Evolutionary conservation across 2,329 filamentous ascomycete species (phyloP).

Genomic region (Epichloe baconii): DNA sequence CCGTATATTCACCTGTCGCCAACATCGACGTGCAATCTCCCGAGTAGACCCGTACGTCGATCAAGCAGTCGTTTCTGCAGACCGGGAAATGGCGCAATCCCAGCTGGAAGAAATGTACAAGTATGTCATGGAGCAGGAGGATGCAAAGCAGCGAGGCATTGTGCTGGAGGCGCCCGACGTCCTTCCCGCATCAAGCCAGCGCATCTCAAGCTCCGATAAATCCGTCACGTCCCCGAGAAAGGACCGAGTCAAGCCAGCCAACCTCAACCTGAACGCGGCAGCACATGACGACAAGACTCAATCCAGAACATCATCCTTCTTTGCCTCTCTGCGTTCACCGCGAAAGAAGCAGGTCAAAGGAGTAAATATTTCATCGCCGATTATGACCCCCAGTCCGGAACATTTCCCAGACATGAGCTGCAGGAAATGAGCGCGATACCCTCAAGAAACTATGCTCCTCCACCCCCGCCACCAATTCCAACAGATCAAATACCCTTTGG

Average conservation of each 20-base stretch:
- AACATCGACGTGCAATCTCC: constrained; percentile 30
- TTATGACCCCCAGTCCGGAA: constrained; percentile 51
- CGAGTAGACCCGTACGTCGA: constrained; percentile 63
- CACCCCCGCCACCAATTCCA: constrained; percentile 43
- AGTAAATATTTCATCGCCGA: constrained; percentile 50
- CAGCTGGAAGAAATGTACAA: constrained; percentile 87
- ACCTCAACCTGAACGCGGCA: constrained; percentile 31
- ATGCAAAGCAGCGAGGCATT: constrained; percentile 45
- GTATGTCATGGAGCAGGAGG: constrained; percentile 82
- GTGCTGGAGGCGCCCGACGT: constrained; percentile 31
- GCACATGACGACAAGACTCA: constrained; percentile 34
- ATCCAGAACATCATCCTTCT: constrained; percentile 44
- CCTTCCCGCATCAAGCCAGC: constrained; percentile 16
- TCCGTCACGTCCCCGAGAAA: constrained; percentile 25
- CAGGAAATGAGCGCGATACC: constrained; percentile 46
- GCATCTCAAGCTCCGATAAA: constrained; percentile 13
- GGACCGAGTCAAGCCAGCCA: constrained; percentile 34
- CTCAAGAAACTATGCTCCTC: constrained; percentile 44
- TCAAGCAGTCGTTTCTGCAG: constrained; percentile 58
- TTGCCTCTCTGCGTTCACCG: constrained; percentile 50
- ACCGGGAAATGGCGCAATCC: constrained; percentile 61
- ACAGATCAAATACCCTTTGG: constrained; percentile 28
- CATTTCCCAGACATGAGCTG: constrained; percentile 40
- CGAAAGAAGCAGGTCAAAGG: constrained; percentile 37
- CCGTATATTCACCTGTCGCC: constrained; percentile 36